These are phyloP conservation scores for Pestalotiopsis sp. DNA, from an alignment of 2,329 filamentous ascomycete species.

Conservation along the genomic window DNA sequence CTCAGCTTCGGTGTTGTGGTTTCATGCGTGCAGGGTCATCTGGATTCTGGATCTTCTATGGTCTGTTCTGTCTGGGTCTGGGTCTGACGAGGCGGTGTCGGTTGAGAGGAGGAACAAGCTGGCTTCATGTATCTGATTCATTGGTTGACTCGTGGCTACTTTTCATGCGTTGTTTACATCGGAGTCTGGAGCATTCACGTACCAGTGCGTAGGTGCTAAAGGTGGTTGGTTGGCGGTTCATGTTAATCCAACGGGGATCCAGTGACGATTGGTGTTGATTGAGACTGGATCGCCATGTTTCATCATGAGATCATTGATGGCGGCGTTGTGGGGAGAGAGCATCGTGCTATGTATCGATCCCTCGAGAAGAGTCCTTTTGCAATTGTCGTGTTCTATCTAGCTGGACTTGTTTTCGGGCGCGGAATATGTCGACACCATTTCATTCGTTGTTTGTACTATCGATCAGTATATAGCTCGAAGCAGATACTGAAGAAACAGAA, in stretches of 20 bases:
- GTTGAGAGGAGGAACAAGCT: background rate
- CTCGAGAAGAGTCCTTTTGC: too few relatives aligned
- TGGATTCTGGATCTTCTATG: background rate
- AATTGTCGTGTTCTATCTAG: too few relatives aligned
- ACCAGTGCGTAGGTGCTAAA: background rate
- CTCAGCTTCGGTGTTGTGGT: background rate
- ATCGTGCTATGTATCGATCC: background rate
- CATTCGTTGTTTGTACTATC: background rate
- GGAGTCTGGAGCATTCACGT: background rate
- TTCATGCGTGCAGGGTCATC: background rate
- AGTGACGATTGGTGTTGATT: background rate
- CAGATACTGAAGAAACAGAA: background rate
- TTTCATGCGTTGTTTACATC: background rate
- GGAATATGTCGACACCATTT: background rate
- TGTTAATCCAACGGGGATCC: too few relatives aligned
- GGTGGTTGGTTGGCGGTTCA: background rate
- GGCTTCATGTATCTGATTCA: background rate
- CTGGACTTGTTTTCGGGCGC: background rate
- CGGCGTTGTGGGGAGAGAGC: background rate
- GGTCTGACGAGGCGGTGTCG: background rate
- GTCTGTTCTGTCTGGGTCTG: too few relatives aligned
- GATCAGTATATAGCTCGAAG: background rate
- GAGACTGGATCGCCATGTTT: background rate
- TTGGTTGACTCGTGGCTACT: background rate
- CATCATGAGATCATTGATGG: background rate